Base-by-base conservation (phyloP, 345 rosid genomes). In the Lepidium aucheri region DNA sequence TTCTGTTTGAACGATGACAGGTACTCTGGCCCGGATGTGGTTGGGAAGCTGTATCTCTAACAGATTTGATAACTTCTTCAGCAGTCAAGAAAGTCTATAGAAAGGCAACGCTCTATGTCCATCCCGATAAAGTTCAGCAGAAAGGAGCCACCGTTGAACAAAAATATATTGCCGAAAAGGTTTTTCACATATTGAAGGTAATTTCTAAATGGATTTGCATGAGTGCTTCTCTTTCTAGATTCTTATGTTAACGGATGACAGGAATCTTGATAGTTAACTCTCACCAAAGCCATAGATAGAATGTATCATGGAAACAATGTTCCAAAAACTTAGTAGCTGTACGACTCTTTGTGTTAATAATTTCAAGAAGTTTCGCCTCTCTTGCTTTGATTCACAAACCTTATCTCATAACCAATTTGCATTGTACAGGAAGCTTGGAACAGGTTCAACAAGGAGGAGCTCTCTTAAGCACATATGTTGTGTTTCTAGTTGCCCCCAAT, bases 111-210 rank as follows among this genome's bases (percentile, higher is more conserved):
- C 62, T 91, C 54, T 85, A 69, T 67, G 82, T 95, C 51, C 97
- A 95, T 75, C 99, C 97, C n/a, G 99, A 95, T 60, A 95, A 95
- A 84, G 99, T 91, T 69, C 97, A 91, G 70, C 99, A 90, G 79
- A 94, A 90, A 75, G 97, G 97, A 65, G 93, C 97, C 56, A 89
- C 79, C 38, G 76, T 89, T 73, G 81, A 86, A 66, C 96, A 95
- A 49, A 91, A 91, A 67, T 95, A 85, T 75, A 86, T 70, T 28
- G 97, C 97, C 8, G 99, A 91, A 80, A 91, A 91, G 82, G 96
- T 95, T 76, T 95, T 95, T 64, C 90, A 95, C 86, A 81, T 87
- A 57, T 91, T 95, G 65, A 83, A 95, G 97, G 97, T 95, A 84
- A 39, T 24, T 47, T 42, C 34, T 43, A 53, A 24, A 12, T 60